Evolutionary conservation across 768 basidiomycete species (phyloP), one percentile per base, ranked within the genome.

Genomic region (Boletus eberwhitei): DNA sequence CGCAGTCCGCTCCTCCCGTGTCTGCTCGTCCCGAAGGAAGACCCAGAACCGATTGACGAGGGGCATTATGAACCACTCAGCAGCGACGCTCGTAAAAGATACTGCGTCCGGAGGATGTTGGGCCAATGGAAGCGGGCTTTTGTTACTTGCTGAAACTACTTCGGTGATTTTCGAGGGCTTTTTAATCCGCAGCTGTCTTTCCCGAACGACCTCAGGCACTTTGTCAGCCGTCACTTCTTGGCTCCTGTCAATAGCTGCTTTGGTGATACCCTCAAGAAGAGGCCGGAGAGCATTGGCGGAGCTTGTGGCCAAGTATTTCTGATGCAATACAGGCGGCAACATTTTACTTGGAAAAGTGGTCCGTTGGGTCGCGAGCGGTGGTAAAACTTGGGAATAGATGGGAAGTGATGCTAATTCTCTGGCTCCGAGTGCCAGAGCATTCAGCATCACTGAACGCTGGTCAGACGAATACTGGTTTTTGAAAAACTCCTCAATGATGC

Each of bases 11-110:
- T 83, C 80, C 64, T 93, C 89, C 36, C 91, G 79, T 2, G 81
- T 77, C 61, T 89, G 85, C 63, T 90, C 86, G 61, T 96, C 93
- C 8, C 90, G 83, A 42, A 97, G 81, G 73, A 95, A 92, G n/a
- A 79, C 66, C 94, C 94, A 99, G 72, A 98, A 97, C n/a, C 87
- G 83, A 61, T 94, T 88, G 72, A 98, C 81, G 49, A 98, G 75
- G 0, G 97, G 97, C 55, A 86, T 82, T 48, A 97, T 81, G 73
- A 98, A 98, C 71, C 74, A 86, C 65, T 94, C 92, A 0, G 90
- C 90, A 0, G 93, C 93, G 26, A 98, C 73, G 49, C 82, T 78
- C 19, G 82, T 83, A 64, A 87, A 89, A 2, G 79, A 74, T 31
- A 71, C 61, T 8, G 46, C 31, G 6, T 39, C 48, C 8, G 56